A percentile compares a stretch with the other conserved stretches of the same genome.
These are phyloP conservation scores for Zea mays DNA, from an alignment of 176 grass and related monocot species.

Conservation along the genomic window Zm-B73-REFERENCE-NAM-5.0 NC_050098.1:159116001-159116500, in stretches of 20 bases:
- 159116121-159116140: slow-evolving; percentile 10
- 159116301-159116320: slow-evolving; percentile 30
- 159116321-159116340: slow-evolving; percentile 12
- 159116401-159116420: not conserved
- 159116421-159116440: slow-evolving; percentile 32
- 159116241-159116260: slow-evolving; percentile 20
- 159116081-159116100: slow-evolving; percentile 59
- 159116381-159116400: not conserved
- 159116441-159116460: slow-evolving; percentile 20
- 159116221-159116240: not conserved
- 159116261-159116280: slow-evolving; percentile 44
- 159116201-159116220: slow-evolving; percentile 7
- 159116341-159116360: slow-evolving; percentile 48
- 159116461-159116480: slow-evolving; percentile 30
- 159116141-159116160: slow-evolving; percentile 23
- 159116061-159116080: slow-evolving; percentile 68
- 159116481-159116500: slow-evolving; percentile 8
- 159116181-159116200: slow-evolving; percentile 20
- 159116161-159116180: slow-evolving; percentile 6
- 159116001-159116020: not conserved
- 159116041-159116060: slow-evolving; percentile 81
- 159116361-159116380: slow-evolving; percentile 38
- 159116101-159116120: slow-evolving; percentile 21
- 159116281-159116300: slow-evolving; percentile 23
- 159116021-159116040: slow-evolving; percentile 58